Conservation (phyloP, 208 protist species). For the Zelonia costaricensis region DNA sequence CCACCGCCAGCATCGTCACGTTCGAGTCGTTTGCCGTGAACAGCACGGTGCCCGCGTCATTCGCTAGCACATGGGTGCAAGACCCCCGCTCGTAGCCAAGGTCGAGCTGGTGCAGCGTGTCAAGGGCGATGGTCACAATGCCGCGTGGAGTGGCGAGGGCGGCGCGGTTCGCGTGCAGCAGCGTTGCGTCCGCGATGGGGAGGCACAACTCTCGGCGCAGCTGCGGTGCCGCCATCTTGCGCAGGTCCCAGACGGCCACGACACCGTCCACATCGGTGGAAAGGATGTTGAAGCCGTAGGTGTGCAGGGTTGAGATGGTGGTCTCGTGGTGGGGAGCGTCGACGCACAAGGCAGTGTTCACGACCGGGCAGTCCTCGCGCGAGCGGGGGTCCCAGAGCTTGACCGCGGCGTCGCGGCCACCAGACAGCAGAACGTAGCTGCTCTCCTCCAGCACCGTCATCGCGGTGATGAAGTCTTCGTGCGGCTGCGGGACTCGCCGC, state of each 20-base stretch:
- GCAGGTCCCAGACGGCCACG: slow-evolving; percentile 71
- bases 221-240: slow-evolving; percentile 45
- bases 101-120: slow-evolving; percentile 30
- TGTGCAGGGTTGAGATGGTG: slow-evolving; percentile 68
- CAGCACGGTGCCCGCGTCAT: slow-evolving; percentile 25
- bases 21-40: slow-evolving; percentile 14
- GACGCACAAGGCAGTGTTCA: slow-evolving; percentile 30
- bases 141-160: slow-evolving; percentile 67
- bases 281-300: slow-evolving; percentile 51
- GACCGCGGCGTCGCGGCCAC: slow-evolving; percentile 61
- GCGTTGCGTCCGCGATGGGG: slow-evolving; percentile 51
- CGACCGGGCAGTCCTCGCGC: slow-evolving; percentile 22
- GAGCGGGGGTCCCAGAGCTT: slow-evolving; percentile 80
- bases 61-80: slow-evolving; percentile 30
- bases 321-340: slow-evolving; percentile 35
- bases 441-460: slow-evolving; percentile 56
- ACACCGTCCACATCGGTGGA: slow-evolving; percentile 69
- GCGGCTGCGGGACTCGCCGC: slow-evolving; percentile 44
- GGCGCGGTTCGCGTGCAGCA: slow-evolving; percentile 15
- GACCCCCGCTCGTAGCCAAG: slow-evolving; percentile 3
- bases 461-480: slow-evolving; percentile 77
- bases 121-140: slow-evolving; percentile 49
- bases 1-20: slow-evolving; percentile 7
- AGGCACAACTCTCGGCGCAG: slow-evolving; percentile 34
- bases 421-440: slow-evolving; percentile 66